Evolutionary conservation across 2,329 filamentous ascomycete species (phyloP).

Genomic region (Macroventuria anomochaeta): DNA sequence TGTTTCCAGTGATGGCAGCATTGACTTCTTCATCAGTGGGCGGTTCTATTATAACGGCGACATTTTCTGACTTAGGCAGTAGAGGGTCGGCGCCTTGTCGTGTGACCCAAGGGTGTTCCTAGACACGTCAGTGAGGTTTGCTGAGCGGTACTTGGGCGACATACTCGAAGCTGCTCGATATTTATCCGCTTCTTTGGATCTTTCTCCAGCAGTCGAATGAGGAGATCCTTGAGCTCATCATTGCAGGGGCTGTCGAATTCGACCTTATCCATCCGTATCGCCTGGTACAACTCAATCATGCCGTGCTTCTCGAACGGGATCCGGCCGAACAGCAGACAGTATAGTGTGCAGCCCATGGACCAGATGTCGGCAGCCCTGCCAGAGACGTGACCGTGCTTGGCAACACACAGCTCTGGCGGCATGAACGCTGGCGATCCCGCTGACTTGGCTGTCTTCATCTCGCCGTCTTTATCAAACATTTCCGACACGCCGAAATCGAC

Average conservation of each 20-base stretch:
- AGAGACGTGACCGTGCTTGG: conserved; percentile 84
- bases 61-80: conserved; percentile 84
- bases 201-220: conserved; percentile 79
- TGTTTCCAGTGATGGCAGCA: conserved; percentile 86
- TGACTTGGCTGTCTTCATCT: conserved; percentile 92
- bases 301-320: conserved; percentile 84
- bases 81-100: conserved; percentile 77
- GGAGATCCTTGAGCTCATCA: conserved; percentile 74
- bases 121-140: conserved; percentile 19
- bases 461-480: conserved; percentile 88
- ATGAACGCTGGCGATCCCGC: conserved; percentile 95
- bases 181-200: conserved; percentile 81
- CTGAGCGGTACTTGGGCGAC: conserved; percentile 35
- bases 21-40: conserved; percentile 92
- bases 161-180: conserved; percentile 81
- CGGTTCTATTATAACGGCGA: conserved; percentile 75
- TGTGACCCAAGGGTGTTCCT: conserved; percentile 96
- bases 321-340: conserved; percentile 85
- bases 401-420: conserved; percentile 88
- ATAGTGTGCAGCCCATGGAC: conserved; percentile 97
- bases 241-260: conserved; percentile 69
- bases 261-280: conserved; percentile 76
- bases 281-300: conserved; percentile 86
- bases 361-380: conserved; percentile 93
- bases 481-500: conserved; percentile 99